Conservation (phyloP, 495 filamentous ascomycete species). For the Hyaloscypha variabilis region DNA sequence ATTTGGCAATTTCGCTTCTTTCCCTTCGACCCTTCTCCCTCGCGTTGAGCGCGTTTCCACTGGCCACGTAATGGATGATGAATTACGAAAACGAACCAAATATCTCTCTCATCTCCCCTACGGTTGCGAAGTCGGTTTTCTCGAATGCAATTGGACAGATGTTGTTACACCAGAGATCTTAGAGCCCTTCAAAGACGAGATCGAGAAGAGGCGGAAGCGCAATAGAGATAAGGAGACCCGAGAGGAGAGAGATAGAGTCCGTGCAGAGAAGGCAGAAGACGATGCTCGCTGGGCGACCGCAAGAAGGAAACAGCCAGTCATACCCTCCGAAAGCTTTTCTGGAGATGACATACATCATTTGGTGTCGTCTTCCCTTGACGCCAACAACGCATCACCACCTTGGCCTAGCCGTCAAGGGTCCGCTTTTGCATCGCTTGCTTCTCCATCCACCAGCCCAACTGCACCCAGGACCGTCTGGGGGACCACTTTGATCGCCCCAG, state of each 20-base stretch:
- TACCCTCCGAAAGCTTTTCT: conserved; percentile 23
- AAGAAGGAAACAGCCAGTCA: conserved; percentile 38
- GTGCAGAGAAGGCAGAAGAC: conserved; percentile 82
- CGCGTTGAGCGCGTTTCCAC: conserved; percentile 90
- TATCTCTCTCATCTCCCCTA: conserved; percentile 91
- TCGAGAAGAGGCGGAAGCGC: conserved; percentile 73
- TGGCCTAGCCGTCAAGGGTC: conserved; percentile 54
- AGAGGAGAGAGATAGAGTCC: conserved; percentile 87
- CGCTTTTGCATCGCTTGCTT: conserved; percentile 64
- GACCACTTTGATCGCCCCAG: conserved; percentile 62
- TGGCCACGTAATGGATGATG: conserved; percentile 89
- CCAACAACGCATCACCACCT: conserved; percentile 55
- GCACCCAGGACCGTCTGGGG: conserved; percentile 81
- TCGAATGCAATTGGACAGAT: conserved; percentile 98
- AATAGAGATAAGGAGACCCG: conserved; percentile 86
- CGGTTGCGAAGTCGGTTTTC: conserved; percentile 89
- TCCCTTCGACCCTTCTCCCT: conserved; percentile 89
- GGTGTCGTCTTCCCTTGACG: conserved; percentile 41
- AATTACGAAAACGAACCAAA: conserved; percentile 81
- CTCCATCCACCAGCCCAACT: conserved; percentile 77
- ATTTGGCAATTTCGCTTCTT: conserved; percentile 80
- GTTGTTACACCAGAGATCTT: conserved; percentile 77
- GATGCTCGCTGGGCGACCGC: conserved; percentile 60
- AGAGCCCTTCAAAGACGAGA: conserved; percentile 71
- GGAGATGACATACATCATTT: conserved; percentile 69